A percentile compares a stretch with the other conserved stretches of the same genome.
Evolutionary conservation across 208 protist species (phyloP).

Genomic region (Acanthamoeba lenticulata): DNA sequence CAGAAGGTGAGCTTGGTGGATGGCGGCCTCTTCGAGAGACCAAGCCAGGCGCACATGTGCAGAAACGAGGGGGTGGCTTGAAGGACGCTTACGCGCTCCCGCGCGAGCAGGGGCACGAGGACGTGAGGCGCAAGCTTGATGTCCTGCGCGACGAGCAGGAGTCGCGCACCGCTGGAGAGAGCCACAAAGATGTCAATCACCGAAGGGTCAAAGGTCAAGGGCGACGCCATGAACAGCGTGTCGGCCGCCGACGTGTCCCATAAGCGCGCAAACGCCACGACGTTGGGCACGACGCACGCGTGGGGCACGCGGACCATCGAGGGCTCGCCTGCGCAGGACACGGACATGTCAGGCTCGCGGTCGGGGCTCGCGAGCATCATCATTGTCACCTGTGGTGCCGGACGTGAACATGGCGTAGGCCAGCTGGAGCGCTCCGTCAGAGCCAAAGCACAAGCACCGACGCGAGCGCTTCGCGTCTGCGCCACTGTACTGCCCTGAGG

Average conservation of each 20-base stretch:
- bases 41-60: background rate
- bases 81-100: background rate
- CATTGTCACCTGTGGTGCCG: background rate
- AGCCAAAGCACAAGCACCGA: background rate
- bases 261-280: background rate
- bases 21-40: too few relatives aligned
- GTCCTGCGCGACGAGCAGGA: background rate
- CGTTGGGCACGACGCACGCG: background rate
- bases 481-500: too few relatives aligned
- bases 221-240: conserved; percentile 8
- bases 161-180: background rate
- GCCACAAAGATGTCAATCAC: background rate
- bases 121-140: background rate
- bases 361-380: background rate
- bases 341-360: background rate
- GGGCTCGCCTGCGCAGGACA: background rate
- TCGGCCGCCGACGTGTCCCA: background rate
- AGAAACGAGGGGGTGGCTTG: background rate
- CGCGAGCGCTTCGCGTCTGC: too few relatives aligned
- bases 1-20: too few relatives aligned
- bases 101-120: background rate
- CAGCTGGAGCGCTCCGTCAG: background rate
- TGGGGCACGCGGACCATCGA: background rate
- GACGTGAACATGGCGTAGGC: conserved; percentile 23
- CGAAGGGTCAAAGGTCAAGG: conserved; percentile 9